Evolutionary conservation across 163 green algal genomes (phyloP), one percentile per base, ranked within the genome.

Genomic region (Coccomyxa subellipsoidea): DNA sequence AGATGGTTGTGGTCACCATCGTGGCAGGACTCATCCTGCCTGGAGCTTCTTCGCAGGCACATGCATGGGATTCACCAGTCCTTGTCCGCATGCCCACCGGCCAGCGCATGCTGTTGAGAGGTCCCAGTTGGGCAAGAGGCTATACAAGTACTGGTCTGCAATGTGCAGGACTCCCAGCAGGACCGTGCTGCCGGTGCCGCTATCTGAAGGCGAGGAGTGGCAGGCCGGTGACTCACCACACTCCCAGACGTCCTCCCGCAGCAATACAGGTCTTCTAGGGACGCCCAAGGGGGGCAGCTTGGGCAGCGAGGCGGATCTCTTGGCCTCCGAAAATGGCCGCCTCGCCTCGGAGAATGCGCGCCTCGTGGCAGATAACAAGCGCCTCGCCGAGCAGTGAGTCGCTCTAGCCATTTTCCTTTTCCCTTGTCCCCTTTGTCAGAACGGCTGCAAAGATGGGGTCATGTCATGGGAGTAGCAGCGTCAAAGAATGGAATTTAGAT

Each of bases 351-450:
- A 81, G 77, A 81, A 81, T 40, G 36, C 15, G 7, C 75, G 38
- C 15, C 75, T 81, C 38, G 38, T 54, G 29, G 77, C 54, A 32
- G 77, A 81, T 7, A 81, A 81, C 40, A 72, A 34, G 23, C 75
- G 38, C 15, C 75, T 79, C 7, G 38, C 31, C 35, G 71, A 78
- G 71, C 34, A 40, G 71, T 78, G 71, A 40, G 71, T 78, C n/a
- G 47, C 47, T 27, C 47, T n/a, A n/a, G n/a, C n/a, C n/a, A n/a
- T n/a, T n/a, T n/a, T n/a, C n/a, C n/a, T n/a, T n/a, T n/a, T n/a
- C n/a, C n/a, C n/a, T n/a, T n/a, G n/a, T n/a, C n/a, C n/a, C n/a
- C n/a, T n/a, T n/a, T n/a, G n/a, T n/a, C n/a, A n/a, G n/a, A n/a
- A n/a, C n/a, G n/a, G n/a, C n/a, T n/a, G n/a, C n/a, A n/a, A n/a